Base-by-base conservation (phyloP, 176 grass and related monocot species). In the Lolium perenne region DNA sequence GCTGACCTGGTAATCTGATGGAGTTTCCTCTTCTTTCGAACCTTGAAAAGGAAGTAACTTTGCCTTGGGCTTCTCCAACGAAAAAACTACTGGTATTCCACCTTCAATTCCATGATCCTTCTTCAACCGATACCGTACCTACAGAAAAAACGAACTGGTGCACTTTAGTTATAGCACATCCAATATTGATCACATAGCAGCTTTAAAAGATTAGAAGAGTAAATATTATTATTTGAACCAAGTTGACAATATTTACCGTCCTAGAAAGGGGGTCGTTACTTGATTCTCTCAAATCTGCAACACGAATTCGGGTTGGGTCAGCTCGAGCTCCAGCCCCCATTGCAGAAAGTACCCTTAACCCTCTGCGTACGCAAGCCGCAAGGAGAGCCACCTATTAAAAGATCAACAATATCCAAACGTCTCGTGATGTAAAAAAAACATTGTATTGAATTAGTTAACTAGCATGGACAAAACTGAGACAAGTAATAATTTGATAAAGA, bases 31-130 rank as follows among this genome's bases (percentile, higher is more conserved):
- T 84, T 95, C 92, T 89, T 88, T 94, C 68, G 80, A 86, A 86
- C 85, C 81, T 94, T 95, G 85, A 91, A 98, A 98, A 58, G 97
- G 97, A 91, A 98, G 94, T 55, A 98, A 84, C 85, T 98, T 98
- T 74, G 88, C 94, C 64, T 98, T 98, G 47, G 93, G 96, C 80
- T 98, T 98, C 80, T 98, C 92, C 46, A 95, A 57, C 12, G 92
- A 94, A 90, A 98, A 98, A 72, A 95, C 94, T 76, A 98, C 72
- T 15, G 93, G 90, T 88, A 98, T 89, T 76, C 96, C 96, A 61
- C 94, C 96, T 71, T 95, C 88, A 82, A 95, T 92, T 71, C 92
- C 90, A 88, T 98, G 78, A 26, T 95, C 92, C 69, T 94, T 95
- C 91, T 93, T 94, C 80, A 98, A 66, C 26, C 92, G 86, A 83